Evolutionary conservation across 2,329 filamentous ascomycete species (phyloP).

Genomic region (Fusarium sp.): DNA sequence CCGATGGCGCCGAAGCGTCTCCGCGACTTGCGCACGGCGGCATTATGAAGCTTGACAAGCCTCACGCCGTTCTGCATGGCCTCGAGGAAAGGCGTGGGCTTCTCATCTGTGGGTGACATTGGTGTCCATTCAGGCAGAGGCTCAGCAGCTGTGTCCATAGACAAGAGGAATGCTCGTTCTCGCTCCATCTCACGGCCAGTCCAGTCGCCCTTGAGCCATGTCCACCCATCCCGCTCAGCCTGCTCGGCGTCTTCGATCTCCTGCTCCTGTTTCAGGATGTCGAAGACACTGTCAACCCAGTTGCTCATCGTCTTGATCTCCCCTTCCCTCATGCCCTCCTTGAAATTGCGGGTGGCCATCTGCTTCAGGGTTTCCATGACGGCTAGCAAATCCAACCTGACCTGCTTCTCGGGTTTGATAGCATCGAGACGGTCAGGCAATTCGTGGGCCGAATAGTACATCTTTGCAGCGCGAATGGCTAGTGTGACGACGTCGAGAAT

Average conservation of each 20-base stretch:
- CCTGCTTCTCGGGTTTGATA: conserved; percentile 86
- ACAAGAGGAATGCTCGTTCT: conserved; percentile 82
- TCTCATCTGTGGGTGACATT: conserved; percentile 48
- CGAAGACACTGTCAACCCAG: conserved; percentile 83
- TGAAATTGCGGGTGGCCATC: conserved; percentile 88
- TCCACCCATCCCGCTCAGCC: conserved; percentile 76
- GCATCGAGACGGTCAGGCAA: conserved; percentile 83
- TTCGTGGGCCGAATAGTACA: conserved; percentile 95
- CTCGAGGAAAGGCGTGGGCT: conserved; percentile 77
- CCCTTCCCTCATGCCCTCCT: conserved; percentile 79
- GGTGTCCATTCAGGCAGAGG: conserved; percentile 75
- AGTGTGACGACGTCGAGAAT: conserved; percentile 92
- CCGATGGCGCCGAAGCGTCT: conserved; percentile 90
- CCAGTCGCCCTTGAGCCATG: conserved; percentile 85
- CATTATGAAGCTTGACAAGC: conserved; percentile 89
- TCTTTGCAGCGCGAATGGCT: conserved; percentile 93
- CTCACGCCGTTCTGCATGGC: conserved; percentile 80
- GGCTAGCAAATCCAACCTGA: conserved; percentile 82
- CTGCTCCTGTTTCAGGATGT: conserved; percentile 80
- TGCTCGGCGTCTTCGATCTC: conserved; percentile 77
- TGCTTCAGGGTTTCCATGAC: conserved; percentile 92
- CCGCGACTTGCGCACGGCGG: conserved; percentile 82
- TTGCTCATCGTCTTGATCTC: conserved; percentile 78
- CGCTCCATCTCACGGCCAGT: conserved; percentile 75
- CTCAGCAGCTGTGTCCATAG: conserved; percentile 70